phyloP scores from a whole-genome alignment of 1,284 basidiomycete species.

The Xanthoconium separans region DNA sequence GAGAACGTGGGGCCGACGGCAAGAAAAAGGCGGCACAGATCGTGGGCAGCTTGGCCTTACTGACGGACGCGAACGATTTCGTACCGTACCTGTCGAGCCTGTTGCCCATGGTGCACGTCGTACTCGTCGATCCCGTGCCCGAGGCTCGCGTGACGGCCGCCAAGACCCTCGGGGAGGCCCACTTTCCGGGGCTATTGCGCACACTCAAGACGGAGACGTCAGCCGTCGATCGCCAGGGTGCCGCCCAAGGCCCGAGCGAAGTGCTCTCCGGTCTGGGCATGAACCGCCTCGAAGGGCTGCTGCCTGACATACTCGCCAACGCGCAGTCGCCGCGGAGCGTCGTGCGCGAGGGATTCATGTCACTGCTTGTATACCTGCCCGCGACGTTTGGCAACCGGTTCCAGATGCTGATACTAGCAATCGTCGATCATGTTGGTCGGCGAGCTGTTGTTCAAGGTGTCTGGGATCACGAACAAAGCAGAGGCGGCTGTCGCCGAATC shows the following conservation, averaged over 20 bases:
- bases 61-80: constrained; percentile 96
- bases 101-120: constrained; percentile 88
- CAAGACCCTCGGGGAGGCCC: constrained; percentile 93
- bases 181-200: constrained; percentile 92
- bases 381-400: constrained; percentile 96
- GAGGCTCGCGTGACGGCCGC: constrained; percentile 97
- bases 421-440: constrained; percentile 95
- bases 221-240: constrained; percentile 96
- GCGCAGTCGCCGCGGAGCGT: constrained; percentile 88
- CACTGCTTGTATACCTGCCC: constrained; percentile 93
- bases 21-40: constrained; percentile 98
- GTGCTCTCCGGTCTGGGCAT: constrained; percentile 95
- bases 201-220: constrained; percentile 93
- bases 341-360: constrained; percentile 98
- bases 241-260: constrained; percentile 96
- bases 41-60: constrained; percentile 91
- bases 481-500: constrained; percentile 69
- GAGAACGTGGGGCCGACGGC: constrained; percentile 89
- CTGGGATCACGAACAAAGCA: constrained; percentile 92
- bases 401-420: constrained; percentile 63
- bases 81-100: constrained; percentile 91
- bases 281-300: constrained; percentile 92
- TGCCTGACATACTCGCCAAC: constrained; percentile 93
- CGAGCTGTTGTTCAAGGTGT: constrained; percentile 96
- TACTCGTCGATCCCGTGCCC: constrained; percentile 93